These are phyloP conservation scores for Candida silvatica DNA, from an alignment of 805 yeast species.

Conservation along the genomic window DNA sequence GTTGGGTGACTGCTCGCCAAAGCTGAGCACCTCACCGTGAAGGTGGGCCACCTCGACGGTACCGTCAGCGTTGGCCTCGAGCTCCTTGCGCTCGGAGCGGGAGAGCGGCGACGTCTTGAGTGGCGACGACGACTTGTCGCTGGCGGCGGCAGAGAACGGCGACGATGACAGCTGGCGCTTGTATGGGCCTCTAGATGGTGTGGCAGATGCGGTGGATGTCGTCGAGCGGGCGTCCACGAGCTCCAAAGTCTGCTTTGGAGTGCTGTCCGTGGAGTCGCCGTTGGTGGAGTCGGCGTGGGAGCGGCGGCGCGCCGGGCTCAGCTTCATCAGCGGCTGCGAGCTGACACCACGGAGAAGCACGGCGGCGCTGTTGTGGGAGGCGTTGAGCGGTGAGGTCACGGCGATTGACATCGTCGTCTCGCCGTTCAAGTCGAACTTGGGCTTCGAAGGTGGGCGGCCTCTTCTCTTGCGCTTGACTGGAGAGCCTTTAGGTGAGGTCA, in stretches of 20 bases:
- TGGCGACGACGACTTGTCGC: constrained; percentile 15
- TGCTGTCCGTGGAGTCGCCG: no score
- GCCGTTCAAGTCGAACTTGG: constrained; percentile 15
- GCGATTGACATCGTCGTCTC: constrained; percentile 19
- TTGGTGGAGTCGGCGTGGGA: no score
- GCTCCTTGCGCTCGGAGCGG: no score
- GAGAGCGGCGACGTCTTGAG: constrained; percentile 21
- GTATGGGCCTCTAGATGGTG: background rate
- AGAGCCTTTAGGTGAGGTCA: constrained; percentile 4
- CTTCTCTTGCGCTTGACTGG: constrained; percentile 19
- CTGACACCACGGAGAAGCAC: constrained; percentile 20
- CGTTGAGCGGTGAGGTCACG: constrained; percentile 14
- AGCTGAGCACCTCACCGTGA: background rate
- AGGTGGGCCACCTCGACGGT: background rate
- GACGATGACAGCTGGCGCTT: constrained; percentile 8
- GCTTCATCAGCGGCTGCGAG: constrained; percentile 24
- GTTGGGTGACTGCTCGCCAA: constrained; percentile 6
- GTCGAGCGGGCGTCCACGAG: no score
- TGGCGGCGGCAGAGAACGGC: constrained; percentile 8
- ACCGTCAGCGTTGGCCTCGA: constrained; percentile 1
- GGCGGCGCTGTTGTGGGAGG: constrained; percentile 21
- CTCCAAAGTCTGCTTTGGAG: no score
- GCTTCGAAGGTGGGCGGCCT: constrained; percentile 23
- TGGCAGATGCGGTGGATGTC: background rate
- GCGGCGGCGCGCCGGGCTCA: constrained; percentile 19